phyloP scores from a whole-genome alignment of 2,329 filamentous ascomycete species.

The Kalaharituber pfeilii region DNA sequence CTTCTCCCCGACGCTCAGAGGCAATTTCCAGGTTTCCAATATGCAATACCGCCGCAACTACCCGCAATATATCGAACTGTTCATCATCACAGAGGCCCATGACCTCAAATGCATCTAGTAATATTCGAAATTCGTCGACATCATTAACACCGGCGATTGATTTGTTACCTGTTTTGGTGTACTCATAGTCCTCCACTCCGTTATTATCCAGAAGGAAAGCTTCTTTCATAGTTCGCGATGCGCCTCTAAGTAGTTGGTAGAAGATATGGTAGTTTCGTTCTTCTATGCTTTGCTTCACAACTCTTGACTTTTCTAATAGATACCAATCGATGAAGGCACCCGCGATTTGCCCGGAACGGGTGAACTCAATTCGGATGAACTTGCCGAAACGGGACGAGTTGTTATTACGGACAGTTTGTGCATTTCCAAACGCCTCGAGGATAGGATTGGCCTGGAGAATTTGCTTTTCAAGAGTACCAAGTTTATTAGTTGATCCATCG shows the following conservation, averaged over 20 bases:
- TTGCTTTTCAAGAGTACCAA: slow-evolving; percentile 84
- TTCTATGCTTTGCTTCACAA: slow-evolving; percentile 69
- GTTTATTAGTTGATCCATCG: slow-evolving; percentile 45
- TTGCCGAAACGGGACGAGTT: slow-evolving; percentile 98
- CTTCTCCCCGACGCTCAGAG: slow-evolving; percentile 74
- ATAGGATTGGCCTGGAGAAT: slow-evolving; percentile 94
- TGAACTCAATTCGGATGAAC: slow-evolving; percentile 96
- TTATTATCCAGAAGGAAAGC: slow-evolving; percentile 59
- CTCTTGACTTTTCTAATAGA: slow-evolving; percentile 89
- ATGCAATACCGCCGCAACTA: slow-evolving; percentile 79
- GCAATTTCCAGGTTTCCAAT: slow-evolving; percentile 79
- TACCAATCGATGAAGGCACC: slow-evolving; percentile 99
- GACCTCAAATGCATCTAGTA: slow-evolving; percentile 82
- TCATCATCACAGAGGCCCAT: slow-evolving; percentile 87
- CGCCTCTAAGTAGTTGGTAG: slow-evolving; percentile 82
- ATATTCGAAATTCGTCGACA: slow-evolving; percentile 66
- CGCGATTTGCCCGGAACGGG: slow-evolving; percentile 67
- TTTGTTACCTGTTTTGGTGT: slow-evolving; percentile 81
- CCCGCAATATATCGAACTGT: slow-evolving; percentile 65
- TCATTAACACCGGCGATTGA: slow-evolving; percentile 83
- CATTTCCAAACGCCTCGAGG: slow-evolving; percentile 92
- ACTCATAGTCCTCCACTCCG: slow-evolving; percentile 73
- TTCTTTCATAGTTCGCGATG: slow-evolving; percentile 52
- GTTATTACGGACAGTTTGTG: slow-evolving; percentile 93
- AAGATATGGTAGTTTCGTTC: slow-evolving; percentile 97